Base-by-base conservation (phyloP, 2,329 filamentous ascomycete genomes). In the Nigrospora osmanthi region DNA sequence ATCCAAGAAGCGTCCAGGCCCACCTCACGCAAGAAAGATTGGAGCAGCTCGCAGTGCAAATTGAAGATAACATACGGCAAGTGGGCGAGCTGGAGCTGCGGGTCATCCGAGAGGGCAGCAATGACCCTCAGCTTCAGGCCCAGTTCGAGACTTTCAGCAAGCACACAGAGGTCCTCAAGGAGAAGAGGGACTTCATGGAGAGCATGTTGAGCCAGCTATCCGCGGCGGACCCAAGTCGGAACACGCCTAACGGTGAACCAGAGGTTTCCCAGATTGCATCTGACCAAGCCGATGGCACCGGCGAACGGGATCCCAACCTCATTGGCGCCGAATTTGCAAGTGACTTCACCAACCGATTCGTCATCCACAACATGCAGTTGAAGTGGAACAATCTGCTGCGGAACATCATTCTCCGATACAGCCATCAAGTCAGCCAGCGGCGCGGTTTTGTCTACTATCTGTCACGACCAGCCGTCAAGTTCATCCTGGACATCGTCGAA, bases 301-400 rank as follows among this genome's bases (percentile, higher is more conserved):
- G 53, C 1, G 51, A 56, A 31, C 60, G 59, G 73, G 6, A 61
- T 68, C 12, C 85, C 43, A 82, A 88, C 2, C 80, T 83, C 3
- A 79, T 84, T 1, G 78, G 83, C 4, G 80, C 86, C 14, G 89
- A 96, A 52, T 91, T 91, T 53, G 83, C 87, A 40, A 95, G 87
- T 63, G 90, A 97, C 60, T 98, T 96, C 72, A 93, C 94, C 62
- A 98, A 98, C 59, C 86, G 93, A 2, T 98, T 98, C 69, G 91
- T 97, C 55, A 86, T 98, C 43, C 93, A 98, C 71, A 98, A 98
- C 57, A 80, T 94, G 61, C 93, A 98, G 58, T 71, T 98, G 46
- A 98, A 98, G 65, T 98, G 93, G 93, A 97, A 95, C 69, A 98
- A 98, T 56, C 80, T 90, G 11, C 69, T 98, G 34, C 82, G 93